Evolutionary conservation across 2,329 filamentous ascomycete species (phyloP).

Genomic region (Colletotrichum sp.): DNA sequence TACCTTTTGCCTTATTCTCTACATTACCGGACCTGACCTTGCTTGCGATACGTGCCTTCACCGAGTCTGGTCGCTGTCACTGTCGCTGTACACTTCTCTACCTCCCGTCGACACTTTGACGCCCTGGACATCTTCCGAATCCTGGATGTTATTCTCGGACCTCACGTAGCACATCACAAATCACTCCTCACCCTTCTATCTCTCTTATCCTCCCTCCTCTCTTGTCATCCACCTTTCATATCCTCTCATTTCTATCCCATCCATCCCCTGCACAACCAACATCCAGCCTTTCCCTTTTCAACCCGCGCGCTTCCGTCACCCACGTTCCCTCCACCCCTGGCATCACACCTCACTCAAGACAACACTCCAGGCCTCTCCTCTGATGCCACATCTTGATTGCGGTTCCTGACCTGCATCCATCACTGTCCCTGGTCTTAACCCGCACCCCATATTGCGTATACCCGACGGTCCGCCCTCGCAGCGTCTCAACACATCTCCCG

Average conservation of each 20-base stretch:
- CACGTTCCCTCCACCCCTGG: constrained; percentile 1
- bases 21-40: neutral
- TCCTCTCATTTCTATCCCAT: neutral
- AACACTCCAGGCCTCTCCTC: constrained; percentile 1
- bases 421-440: constrained; percentile 16
- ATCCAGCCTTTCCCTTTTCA: constrained; percentile 18
- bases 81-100: neutral
- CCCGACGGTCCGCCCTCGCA: constrained; percentile 10
- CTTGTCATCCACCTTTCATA: neutral
- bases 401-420: constrained; percentile 13
- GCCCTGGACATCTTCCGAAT: neutral
- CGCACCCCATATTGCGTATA: constrained; percentile 12
- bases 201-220: neutral
- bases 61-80: neutral
- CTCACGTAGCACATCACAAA: constrained; percentile 15
- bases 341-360: neutral
- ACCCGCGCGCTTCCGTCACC: constrained; percentile 11
- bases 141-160: constrained; percentile 20
- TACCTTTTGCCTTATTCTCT: neutral
- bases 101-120: constrained; percentile 1
- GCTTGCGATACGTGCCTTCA: neutral
- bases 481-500: neutral
- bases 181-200: neutral
- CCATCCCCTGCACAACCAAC: neutral
- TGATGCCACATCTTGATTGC: constrained; percentile 14